These are phyloP conservation scores for Cyberlindnera amylophila DNA, from an alignment of 805 yeast species.

Conservation along the genomic window DNA sequence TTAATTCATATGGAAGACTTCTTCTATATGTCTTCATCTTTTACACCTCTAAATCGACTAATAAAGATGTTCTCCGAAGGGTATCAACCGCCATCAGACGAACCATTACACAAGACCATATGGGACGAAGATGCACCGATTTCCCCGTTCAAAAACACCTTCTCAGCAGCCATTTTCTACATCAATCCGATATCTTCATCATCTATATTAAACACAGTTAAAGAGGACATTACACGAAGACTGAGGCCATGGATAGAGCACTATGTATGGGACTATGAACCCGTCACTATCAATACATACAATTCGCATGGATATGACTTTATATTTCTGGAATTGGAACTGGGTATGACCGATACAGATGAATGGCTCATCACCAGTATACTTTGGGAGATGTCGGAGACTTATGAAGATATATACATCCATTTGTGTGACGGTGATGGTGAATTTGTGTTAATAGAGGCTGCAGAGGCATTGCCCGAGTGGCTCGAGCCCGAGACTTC, in stretches of 20 bases:
- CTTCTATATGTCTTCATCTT: no score
- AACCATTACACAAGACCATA: slow-evolving; percentile 3
- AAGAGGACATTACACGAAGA: slow-evolving; percentile 22
- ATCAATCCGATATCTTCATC: slow-evolving; percentile 25
- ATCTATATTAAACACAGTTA: slow-evolving; percentile 11
- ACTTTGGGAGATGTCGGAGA: slow-evolving; percentile 34
- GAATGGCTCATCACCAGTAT: slow-evolving; percentile 41
- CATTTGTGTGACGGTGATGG: slow-evolving; percentile 51
- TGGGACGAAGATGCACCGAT: slow-evolving; percentile 14
- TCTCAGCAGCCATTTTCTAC: slow-evolving; percentile 21
- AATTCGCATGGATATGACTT: slow-evolving; percentile 10
- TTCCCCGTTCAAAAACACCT: background rate
- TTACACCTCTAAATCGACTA: no score
- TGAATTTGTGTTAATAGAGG: slow-evolving; percentile 51
- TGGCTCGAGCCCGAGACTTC: slow-evolving; percentile 47
- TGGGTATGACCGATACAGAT: slow-evolving; percentile 43
- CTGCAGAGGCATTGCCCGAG: slow-evolving; percentile 41
- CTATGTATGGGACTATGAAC: slow-evolving; percentile 41
- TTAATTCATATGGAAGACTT: no score
- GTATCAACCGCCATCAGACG: no score
- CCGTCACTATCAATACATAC: slow-evolving; percentile 12
- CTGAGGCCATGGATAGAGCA: slow-evolving; percentile 34
- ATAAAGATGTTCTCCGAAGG: no score
- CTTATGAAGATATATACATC: slow-evolving; percentile 37
- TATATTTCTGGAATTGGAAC: slow-evolving; percentile 37